Percentiles rank a stretch among this genome's conserved stretches.
Evolutionary conservation across 73 alveolate genomes (phyloP).

Genomic region (Tetrahymena malaccensis): DNA sequence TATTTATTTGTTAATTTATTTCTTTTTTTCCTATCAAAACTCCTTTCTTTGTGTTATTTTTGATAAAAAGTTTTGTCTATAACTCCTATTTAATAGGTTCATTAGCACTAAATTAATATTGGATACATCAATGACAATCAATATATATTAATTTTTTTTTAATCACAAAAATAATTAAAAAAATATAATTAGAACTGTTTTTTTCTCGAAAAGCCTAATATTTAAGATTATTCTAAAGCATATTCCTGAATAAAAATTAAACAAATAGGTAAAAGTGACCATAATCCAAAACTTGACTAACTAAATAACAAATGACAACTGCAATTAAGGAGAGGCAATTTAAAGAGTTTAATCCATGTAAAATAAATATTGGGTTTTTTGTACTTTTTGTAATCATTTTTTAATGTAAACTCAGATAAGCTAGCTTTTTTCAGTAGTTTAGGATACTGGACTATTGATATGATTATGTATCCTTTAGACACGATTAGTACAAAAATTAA

Average conservation of each 20-base stretch:
- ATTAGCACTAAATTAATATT: neutral
- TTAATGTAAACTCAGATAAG: neutral
- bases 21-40: too few species aligned
- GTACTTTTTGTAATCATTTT: neutral
- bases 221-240: neutral
- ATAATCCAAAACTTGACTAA: neutral
- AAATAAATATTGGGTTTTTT: neutral
- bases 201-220: neutral
- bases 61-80: neutral
- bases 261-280: neutral
- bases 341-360: neutral
- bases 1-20: too few species aligned
- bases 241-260: neutral
- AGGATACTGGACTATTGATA: conserved; percentile 28
- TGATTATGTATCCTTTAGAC: conserved; percentile 36
- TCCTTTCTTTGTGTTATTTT: neutral
- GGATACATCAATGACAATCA: neutral
- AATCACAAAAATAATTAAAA: neutral
- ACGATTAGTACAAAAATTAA: conserved; percentile 33
- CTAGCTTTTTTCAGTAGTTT: conserved; percentile 26
- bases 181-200: neutral
- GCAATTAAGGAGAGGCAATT: neutral
- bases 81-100: neutral
- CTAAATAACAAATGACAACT: neutral
- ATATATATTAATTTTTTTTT: too few species aligned